Evolutionary conservation across 768 basidiomycete genomes (phyloP).

Genomic region (Lentinus brumalis): DNA sequence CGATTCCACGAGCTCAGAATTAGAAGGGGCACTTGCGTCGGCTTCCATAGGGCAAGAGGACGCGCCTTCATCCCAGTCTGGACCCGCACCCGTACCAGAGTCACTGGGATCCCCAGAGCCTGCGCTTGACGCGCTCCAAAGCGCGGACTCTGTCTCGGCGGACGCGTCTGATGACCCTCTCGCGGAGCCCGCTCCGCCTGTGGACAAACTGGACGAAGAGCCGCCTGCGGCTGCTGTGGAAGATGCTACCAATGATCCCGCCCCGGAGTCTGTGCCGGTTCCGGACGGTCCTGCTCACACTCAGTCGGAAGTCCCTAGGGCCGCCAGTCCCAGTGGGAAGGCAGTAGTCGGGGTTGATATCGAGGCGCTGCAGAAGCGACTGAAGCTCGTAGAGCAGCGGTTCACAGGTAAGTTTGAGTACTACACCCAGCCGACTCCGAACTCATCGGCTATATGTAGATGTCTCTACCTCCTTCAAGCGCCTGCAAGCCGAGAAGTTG

Average conservation of each 20-base stretch:
- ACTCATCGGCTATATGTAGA: constrained; percentile 43
- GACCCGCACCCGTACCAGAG: too few species aligned
- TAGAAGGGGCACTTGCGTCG: too few species aligned
- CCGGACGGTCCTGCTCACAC: neutral
- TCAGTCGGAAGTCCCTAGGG: neutral
- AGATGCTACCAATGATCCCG: neutral
- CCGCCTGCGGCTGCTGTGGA: neutral
- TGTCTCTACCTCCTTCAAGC: constrained; percentile 76
- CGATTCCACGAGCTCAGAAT: too few species aligned
- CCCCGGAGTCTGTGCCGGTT: neutral
- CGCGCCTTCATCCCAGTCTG: too few species aligned
- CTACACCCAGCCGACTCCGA: neutral
- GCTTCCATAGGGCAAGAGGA: too few species aligned
- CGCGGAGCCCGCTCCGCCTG: too few species aligned
- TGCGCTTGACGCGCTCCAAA: too few species aligned
- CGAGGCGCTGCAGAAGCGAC: constrained; percentile 62
- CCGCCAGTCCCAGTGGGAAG: constrained; percentile 4
- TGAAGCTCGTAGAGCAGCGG: constrained; percentile 75
- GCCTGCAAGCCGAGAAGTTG: constrained; percentile 69
- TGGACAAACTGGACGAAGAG: too few species aligned
- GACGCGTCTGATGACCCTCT: too few species aligned
- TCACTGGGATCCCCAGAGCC: too few species aligned
- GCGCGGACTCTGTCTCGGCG: neutral
- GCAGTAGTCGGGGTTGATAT: constrained; percentile 34
- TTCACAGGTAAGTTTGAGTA: constrained; percentile 56